These are phyloP conservation scores for Baudoinia panamericana DNA, from an alignment of 495 filamentous ascomycete species.

Conservation along the genomic window DNA sequence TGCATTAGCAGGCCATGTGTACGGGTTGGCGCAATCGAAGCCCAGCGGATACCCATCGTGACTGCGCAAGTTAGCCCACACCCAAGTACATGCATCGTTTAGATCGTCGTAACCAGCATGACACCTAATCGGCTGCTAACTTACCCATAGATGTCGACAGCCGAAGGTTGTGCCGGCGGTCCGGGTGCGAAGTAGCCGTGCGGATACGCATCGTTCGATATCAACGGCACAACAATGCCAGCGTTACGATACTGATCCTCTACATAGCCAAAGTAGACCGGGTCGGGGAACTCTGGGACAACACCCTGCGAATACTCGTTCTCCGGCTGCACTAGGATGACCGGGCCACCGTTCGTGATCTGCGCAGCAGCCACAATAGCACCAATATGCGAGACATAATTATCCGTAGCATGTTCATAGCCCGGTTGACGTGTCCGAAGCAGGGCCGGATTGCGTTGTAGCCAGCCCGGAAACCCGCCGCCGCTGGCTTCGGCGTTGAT, in stretches of 20 bases:
- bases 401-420: slow-evolving; percentile 54
- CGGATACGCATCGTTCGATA: slow-evolving; percentile 56
- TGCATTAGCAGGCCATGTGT: slow-evolving; percentile 30
- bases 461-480: slow-evolving; percentile 53
- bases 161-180: slow-evolving; percentile 37
- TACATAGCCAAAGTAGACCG: slow-evolving; percentile 55
- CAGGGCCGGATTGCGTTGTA: slow-evolving; percentile 36
- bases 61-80: no score
- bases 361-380: slow-evolving; percentile 57
- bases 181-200: slow-evolving; percentile 53
- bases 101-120: no score
- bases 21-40: slow-evolving; percentile 37
- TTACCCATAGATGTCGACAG: slow-evolving; percentile 72
- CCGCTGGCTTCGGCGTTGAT: slow-evolving; percentile 39
- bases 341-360: slow-evolving; percentile 65
- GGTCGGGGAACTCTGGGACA: slow-evolving; percentile 34
- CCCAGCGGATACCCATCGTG: slow-evolving; percentile 55
- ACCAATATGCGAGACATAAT: slow-evolving; percentile 43
- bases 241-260: slow-evolving; percentile 53
- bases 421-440: slow-evolving; percentile 46
- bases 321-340: slow-evolving; percentile 68
- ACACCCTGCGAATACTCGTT: slow-evolving; percentile 49
- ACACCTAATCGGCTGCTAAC: no score
- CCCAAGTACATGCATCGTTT: no score
- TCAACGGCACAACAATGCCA: slow-evolving; percentile 60